phyloP scores from a whole-genome alignment of 345 rosid species.

The Salix arbutifolia region DNA sequence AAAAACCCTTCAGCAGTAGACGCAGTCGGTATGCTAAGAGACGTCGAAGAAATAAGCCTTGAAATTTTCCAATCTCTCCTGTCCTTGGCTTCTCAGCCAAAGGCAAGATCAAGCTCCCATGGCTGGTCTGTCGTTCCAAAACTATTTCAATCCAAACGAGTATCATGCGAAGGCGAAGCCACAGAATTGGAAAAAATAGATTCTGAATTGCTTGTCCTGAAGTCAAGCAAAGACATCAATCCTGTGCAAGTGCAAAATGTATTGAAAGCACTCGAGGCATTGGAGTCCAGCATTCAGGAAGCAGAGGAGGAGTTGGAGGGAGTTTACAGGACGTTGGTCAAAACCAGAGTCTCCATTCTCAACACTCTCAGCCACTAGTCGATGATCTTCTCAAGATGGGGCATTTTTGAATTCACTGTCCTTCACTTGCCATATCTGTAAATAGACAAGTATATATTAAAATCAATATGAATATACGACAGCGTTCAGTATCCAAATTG shows the following conservation, averaged over 20 bases:
- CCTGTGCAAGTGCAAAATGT: not conserved
- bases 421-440: not conserved
- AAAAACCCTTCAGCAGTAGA: not conserved
- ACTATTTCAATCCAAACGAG: not conserved
- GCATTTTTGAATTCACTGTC: not conserved
- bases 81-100: not conserved
- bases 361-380: not conserved
- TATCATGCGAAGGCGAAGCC: not conserved
- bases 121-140: not conserved
- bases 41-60: not conserved
- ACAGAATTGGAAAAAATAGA: not conserved
- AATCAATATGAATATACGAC: not conserved
- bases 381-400: not conserved
- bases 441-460: not conserved
- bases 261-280: not conserved
- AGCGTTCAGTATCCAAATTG: not conserved
- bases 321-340: not conserved
- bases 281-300: not conserved
- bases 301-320: not conserved
- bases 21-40: not conserved
- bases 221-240: not conserved
- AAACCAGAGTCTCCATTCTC: conserved; percentile 1
- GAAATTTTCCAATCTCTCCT: not conserved
- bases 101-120: not conserved
- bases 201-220: not conserved